Conservation (phyloP, 805 yeast species). For the Pichia phayaonensis region DNA sequence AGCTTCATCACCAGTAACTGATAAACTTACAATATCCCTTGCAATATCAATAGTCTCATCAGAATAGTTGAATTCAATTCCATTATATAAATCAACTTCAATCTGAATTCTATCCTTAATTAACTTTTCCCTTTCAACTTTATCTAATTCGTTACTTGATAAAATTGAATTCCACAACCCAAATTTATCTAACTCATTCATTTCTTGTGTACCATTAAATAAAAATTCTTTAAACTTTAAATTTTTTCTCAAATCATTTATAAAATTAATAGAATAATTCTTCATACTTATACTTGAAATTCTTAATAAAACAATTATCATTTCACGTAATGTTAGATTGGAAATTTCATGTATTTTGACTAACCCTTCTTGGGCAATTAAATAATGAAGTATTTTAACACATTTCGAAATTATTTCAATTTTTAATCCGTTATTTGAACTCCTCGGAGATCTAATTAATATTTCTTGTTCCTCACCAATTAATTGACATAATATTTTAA, state of each 20-base stretch:
- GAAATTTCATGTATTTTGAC: constrained; percentile 20
- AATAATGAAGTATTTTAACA: constrained; percentile 32
- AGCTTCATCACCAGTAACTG: constrained; percentile 70
- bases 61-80: constrained; percentile 55
- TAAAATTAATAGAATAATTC: constrained; percentile 18
- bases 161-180: constrained; percentile 16
- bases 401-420: constrained; percentile 34
- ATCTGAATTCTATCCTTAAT: constrained; percentile 21
- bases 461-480: constrained; percentile 43
- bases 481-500: constrained; percentile 14
- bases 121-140: constrained; percentile 23
- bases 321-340: constrained; percentile 22
- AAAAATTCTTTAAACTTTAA: constrained; percentile 15
- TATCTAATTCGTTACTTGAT: constrained; percentile 1
- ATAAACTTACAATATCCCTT: constrained; percentile 58
- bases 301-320: constrained; percentile 25
- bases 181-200: constrained; percentile 30
- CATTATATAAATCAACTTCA: constrained; percentile 37
- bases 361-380: constrained; percentile 23
- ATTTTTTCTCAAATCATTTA: constrained; percentile 17
- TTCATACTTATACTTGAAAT: constrained; percentile 27
- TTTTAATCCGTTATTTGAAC: constrained; percentile 31
- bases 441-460: constrained; percentile 38
- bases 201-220: constrained; percentile 20
- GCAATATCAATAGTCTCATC: constrained; percentile 61